Evolutionary conservation across 257 asterid genomes (phyloP), one percentile per base, ranked within the genome.

Genomic region (Primulina tabacum): DNA sequence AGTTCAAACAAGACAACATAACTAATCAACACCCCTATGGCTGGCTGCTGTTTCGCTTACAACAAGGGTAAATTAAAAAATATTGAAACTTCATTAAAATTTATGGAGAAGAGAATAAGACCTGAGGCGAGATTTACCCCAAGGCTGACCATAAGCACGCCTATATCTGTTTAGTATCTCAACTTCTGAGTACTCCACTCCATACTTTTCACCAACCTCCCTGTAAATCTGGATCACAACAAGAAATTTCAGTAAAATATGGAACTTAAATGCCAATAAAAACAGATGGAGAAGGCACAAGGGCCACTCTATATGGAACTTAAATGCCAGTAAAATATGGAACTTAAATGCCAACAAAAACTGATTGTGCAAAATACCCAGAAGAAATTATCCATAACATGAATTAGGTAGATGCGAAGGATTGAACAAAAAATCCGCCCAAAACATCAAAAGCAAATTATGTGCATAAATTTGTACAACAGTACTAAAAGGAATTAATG

Each of bases 41-140:
- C 6, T 50, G 57, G 57, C 21, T 7, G 21, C 20, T 4, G 57
- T 50, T 12, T 43, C 57, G 57, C 57, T 17, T 16, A 10, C 6
- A 12, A 50, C 4, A 4, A 50, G 7, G 57, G 20, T 4, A 16
- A 17, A 14, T 50, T 50, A 21, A 7, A 12, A 0, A 16, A 14
- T 16, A 16, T 5, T 50, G 56, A 50, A 50, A 16, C 56, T 50
- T 16, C 56, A 50, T 6, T 40, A 34, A 1, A 34, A 11, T 8
- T 28, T 21, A 75, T 50, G 29, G 7, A 71, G 72, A 12, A 43
- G 18, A 64, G 69, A 66, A 67, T 63, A 69, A 77, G 64, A 94
- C 99, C 97, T 94, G 79, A 89, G 96, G 69, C 97, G 90, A 37
- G 99, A 94, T 88, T 84, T 81, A 59, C 87, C 90, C 99, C 99